Base-by-base conservation (phyloP, 2,329 filamentous ascomycete species). In the Mariannaea elegans region DNA sequence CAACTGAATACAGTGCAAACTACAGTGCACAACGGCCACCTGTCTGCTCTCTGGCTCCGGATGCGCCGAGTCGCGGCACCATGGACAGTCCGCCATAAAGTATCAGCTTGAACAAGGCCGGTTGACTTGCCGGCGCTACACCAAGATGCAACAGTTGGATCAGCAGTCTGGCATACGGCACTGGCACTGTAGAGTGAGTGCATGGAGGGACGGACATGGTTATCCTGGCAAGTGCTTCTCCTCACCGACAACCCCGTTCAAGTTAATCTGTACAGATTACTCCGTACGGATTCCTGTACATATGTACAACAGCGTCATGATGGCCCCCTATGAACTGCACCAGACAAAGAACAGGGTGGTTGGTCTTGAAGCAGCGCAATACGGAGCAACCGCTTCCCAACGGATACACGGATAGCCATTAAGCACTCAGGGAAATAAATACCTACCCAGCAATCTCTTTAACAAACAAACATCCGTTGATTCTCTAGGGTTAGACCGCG, bases 1-100 rank as follows among this genome's bases (percentile, higher is more conserved):
- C 9, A 9, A 27, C 24, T 27, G 24, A 27, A 27, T 27, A 27
- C 24, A 5, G 24, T 27, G 24, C 6, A 6, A 27, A 27, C 4
- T 36, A 36, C 32, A 36, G 32, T 36, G 32, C 32, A 13, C 32
- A 31, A 31, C 27, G 12, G 27, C 7, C 27, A 36, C 32, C 42
- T 23, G 18, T 27, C 39, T 21, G 51, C 36, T 5, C 24, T 27
- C 24, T 53, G 29, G 39, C 42, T 53, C 51, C 41, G 51, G 51
- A 29, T 39, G 51, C 51, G 34, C 51, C 51, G 49, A 52, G 19
- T 36, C 49, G n/a, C 49, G 39, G 36, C 49, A 16, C 49, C 49
- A 52, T 42, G 14, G 36, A 8, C 36, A n/a, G 42, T 16, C 42
- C 21, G 42, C 13, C 42, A 23, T n/a, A 38, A 54, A 36, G 19